phyloP scores from a whole-genome alignment of 169 alveolate species.

The Miamiensis avidus region DNA sequence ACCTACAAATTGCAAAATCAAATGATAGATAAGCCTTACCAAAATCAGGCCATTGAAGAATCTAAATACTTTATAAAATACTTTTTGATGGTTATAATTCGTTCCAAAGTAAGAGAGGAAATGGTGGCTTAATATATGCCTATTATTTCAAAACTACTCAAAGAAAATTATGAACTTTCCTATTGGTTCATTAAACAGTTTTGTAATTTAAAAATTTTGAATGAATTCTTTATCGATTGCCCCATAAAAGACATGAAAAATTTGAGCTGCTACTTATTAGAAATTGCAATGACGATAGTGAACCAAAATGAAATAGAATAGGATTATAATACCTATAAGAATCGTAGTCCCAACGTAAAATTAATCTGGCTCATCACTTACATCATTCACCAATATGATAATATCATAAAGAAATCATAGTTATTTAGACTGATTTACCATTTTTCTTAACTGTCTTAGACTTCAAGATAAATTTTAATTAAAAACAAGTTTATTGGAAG shows the following conservation, averaged over 20 bases:
- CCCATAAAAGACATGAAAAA: background rate
- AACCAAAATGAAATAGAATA: background rate
- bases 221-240: background rate
- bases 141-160: no score
- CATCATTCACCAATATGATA: no score
- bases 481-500: background rate
- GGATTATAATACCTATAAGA: background rate
- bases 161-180: background rate
- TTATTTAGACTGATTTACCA: no score
- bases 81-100: background rate
- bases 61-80: no score
- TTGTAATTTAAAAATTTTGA: background rate
- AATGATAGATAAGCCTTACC: background rate
- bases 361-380: background rate
- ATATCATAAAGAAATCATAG: no score
- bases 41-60: background rate
- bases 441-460: no score
- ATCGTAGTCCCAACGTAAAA: background rate
- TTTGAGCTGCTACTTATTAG: background rate
- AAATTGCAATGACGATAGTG: background rate
- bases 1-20: background rate
- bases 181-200: background rate
- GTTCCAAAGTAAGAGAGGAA: background rate
- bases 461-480: background rate
- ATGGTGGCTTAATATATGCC: background rate